Percentiles rank a stretch among this genome's conserved stretches.
Evolutionary conservation across 441 rosid genomes (phyloP).

Genomic region (Pelargonium fulgidum): DNA sequence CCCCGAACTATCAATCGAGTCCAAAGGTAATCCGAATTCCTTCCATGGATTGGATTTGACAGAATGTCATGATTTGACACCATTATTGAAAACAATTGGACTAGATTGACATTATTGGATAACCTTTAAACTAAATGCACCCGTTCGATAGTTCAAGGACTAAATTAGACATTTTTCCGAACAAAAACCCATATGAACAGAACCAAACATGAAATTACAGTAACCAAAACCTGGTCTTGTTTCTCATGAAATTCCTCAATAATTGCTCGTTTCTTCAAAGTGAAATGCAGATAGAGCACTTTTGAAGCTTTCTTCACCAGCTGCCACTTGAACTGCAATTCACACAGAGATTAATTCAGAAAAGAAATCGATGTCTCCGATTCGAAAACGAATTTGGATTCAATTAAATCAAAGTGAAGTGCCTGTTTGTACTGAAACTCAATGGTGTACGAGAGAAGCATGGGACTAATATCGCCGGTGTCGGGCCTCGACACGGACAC

Average conservation of each 20-base stretch:
- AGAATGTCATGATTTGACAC: too few relatives aligned
- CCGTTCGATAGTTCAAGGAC: too few relatives aligned
- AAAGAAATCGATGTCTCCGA: neutral
- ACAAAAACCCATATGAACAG: neutral
- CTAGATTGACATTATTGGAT: too few relatives aligned
- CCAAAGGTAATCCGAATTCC: too few relatives aligned
- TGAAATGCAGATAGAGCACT: constrained; percentile 83
- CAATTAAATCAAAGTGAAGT: neutral
- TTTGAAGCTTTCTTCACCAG: constrained; percentile 87
- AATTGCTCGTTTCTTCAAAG: constrained; percentile 82
- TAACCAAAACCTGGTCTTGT: constrained; percentile 84
- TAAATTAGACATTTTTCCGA: constrained; percentile 20
- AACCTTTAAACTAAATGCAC: too few relatives aligned
- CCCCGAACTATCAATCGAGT: too few relatives aligned
- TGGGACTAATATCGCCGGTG: constrained; percentile 80
- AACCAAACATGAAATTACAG: neutral
- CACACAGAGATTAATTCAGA: neutral
- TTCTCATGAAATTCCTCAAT: constrained; percentile 96
- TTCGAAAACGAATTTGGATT: neutral
- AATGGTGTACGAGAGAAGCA: constrained; percentile 74
- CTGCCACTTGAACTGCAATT: constrained; percentile 75
- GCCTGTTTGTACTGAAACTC: constrained; percentile 92
- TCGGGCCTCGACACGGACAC: constrained; percentile 87
- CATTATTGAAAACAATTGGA: too few relatives aligned
- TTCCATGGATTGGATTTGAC: too few relatives aligned